phyloP scores from a whole-genome alignment of 1,284 basidiomycete species.

The Cryptococcus neoformans region DNA sequence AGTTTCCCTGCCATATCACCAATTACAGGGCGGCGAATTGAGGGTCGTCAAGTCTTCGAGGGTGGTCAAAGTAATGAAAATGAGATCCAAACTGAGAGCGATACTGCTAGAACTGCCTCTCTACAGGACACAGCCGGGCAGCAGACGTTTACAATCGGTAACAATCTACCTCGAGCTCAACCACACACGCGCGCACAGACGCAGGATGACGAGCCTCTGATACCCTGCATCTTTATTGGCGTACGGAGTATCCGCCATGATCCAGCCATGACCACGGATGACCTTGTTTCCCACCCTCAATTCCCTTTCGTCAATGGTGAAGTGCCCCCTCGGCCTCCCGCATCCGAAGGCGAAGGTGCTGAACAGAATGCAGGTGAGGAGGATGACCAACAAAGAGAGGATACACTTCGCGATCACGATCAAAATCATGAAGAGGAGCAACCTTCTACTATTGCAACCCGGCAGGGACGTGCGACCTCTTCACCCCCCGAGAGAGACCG shows the following conservation, averaged over 20 bases:
- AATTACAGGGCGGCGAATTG: constrained; percentile 11
- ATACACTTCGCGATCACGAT: background rate
- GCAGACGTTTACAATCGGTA: too few species aligned
- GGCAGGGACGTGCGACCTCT: background rate
- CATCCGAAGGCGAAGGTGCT: background rate
- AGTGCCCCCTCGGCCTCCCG: constrained; percentile 13
- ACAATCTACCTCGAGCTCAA: too few species aligned
- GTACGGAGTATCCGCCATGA: constrained; percentile 41
- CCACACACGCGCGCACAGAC: too few species aligned
- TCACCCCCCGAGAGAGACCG: background rate
- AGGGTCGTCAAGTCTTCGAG: background rate
- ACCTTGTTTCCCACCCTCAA: constrained; percentile 34
- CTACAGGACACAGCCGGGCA: background rate
- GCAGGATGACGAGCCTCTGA: constrained; percentile 22
- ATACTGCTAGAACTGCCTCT: background rate
- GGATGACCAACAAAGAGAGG: background rate
- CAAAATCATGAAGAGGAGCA: too few species aligned
- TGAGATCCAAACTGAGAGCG: background rate
- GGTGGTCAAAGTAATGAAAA: background rate
- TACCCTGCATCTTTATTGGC: constrained; percentile 47
- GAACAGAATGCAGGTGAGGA: background rate
- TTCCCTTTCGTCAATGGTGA: constrained; percentile 43
- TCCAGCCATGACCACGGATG: constrained; percentile 34
- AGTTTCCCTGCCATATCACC: constrained; percentile 38
- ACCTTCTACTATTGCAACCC: background rate